Base-by-base conservation (phyloP, 768 basidiomycete species). In the Butyriboletus loyo region DNA sequence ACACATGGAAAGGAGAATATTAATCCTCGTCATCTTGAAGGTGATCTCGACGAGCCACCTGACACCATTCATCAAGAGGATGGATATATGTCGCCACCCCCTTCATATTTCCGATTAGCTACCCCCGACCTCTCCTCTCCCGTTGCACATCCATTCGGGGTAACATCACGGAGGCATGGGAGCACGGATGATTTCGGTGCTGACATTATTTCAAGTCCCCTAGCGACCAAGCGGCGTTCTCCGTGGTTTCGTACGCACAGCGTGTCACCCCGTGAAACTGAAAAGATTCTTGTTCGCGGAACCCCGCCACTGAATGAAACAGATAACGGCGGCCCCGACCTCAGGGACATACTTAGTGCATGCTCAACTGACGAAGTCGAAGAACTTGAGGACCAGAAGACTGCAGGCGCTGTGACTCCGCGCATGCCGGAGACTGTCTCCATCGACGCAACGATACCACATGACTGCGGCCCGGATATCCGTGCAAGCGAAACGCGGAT, bases 31-130 rank as follows among this genome's bases (percentile, higher is more conserved):
- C 70, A 73, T 46, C 66, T 72, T 51, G 75, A 77, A 51, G 69
- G 72, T 35, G 72, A 80, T 52, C 70, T 73, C 8, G 70, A 74
- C 28, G 66, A 75, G 24, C 61, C 54, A 41, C 59, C 65, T 31
- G 75, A 81, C 46, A 62, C 59, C 10, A 81, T 89, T 15, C 74
- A 76, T 62, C 89, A 89, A 69, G 90, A 92, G 64, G 88, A 88
- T 54, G 89, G 90, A 15, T 92, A 92, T 68, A 75, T 87, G 48
- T 89, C 89, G n/a, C 89, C 88, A 15, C 71, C 80, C 9, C 71
- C 79, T 42, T 82, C 82, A 22, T 73, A 76, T 57, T 61, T 66
- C 55, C 77, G 76, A 45, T 70, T 69, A 53, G 73, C 74, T 55
- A 84, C 84, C 34, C 77, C 77, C 24, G 81, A 87, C 52, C 60